These are phyloP conservation scores for Diaporthe humulicola DNA, from an alignment of 2,329 filamentous ascomycete species.

Conservation along the genomic window DNA sequence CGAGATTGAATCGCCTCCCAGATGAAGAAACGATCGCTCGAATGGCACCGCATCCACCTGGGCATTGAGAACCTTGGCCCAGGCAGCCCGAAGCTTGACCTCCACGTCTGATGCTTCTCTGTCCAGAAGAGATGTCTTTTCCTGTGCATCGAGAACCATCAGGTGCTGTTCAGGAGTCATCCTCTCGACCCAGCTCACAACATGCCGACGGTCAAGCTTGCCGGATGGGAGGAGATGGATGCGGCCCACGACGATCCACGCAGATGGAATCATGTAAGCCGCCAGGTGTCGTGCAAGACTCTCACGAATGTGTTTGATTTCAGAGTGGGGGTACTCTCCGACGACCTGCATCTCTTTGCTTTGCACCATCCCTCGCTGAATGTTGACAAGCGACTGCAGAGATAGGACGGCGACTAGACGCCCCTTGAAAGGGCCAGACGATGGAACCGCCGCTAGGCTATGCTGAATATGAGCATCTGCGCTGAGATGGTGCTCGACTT, in stretches of 20 bases:
- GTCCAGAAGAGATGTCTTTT: neutral
- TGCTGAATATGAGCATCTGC: constrained; percentile 39
- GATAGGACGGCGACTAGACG: constrained; percentile 4
- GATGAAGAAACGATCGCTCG: constrained; percentile 71
- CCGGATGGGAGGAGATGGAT: constrained; percentile 52
- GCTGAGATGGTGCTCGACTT: constrained; percentile 65
- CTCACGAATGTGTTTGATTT: neutral
- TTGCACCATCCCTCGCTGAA: neutral
- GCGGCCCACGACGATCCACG: constrained; percentile 5
- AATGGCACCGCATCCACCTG: constrained; percentile 52
- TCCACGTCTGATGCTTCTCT: constrained; percentile 3
- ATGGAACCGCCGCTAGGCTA: neutral
- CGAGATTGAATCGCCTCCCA: constrained; percentile 71
- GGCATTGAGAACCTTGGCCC: constrained; percentile 10
- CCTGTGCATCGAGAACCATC: neutral
- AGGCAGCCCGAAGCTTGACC: constrained; percentile 1
- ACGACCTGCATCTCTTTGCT: neutral
- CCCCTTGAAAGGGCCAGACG: constrained; percentile 19
- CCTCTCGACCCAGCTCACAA: neutral
- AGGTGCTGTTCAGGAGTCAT: neutral
- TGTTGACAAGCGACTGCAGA: neutral
- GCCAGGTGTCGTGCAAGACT: neutral
- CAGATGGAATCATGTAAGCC: neutral
- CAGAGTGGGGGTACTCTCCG: neutral
- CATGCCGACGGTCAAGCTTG: neutral